Conservation (phyloP, 164 flowering plant genomes). For the Chloranthus sessilifolius region DNA sequence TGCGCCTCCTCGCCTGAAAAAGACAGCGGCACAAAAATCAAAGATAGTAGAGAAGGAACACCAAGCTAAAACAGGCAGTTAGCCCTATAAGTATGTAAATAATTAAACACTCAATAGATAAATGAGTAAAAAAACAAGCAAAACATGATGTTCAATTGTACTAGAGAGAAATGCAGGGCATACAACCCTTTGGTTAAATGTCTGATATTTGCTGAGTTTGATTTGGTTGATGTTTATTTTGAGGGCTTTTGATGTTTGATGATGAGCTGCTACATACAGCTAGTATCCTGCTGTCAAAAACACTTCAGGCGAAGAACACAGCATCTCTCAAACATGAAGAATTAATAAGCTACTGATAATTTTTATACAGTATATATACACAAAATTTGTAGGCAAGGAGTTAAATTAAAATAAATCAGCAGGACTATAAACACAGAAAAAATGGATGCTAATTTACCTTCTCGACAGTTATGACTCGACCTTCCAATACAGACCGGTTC, state of each 20-base stretch:
- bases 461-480: constrained; percentile 88
- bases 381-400: too few relatives aligned
- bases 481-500: constrained; percentile 72
- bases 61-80: too few relatives aligned
- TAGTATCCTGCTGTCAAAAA: constrained; percentile 79
- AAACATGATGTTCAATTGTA: constrained; percentile 17
- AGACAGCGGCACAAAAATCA: not conserved
- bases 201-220: constrained; percentile 48
- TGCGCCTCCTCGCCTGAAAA: constrained; percentile 57
- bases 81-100: too few relatives aligned
- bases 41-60: constrained; percentile 3
- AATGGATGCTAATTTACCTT: too few relatives aligned
- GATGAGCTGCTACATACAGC: constrained; percentile 98
- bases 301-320: constrained; percentile 58
- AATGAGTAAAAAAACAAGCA: not conserved
- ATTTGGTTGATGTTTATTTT: constrained; percentile 14
- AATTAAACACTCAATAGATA: not conserved
- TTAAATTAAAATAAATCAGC: too few relatives aligned
- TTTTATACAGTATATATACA: too few relatives aligned
- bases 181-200: constrained; percentile 77
- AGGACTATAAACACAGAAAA: too few relatives aligned
- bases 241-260: constrained; percentile 56
- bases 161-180: constrained; percentile 78
- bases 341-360: too few relatives aligned
- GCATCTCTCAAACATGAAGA: constrained; percentile 28